Base-by-base conservation (phyloP, 2,329 filamentous ascomycete species). In the Lasiodiplodia sp. region DNA sequence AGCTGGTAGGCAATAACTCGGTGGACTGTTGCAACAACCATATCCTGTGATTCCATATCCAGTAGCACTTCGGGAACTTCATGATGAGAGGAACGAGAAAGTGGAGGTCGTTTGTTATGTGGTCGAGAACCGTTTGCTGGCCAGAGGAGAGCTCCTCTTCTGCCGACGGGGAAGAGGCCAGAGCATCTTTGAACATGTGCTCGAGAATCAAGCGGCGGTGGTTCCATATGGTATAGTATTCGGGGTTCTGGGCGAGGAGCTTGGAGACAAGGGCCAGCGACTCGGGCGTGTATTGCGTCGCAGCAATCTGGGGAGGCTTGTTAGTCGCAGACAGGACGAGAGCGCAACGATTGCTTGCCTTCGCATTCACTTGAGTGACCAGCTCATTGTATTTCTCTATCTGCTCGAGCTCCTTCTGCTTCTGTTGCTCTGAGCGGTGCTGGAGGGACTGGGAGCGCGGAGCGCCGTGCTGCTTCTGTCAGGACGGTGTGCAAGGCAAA, bases 11-110 rank as follows among this genome's bases (percentile, higher is more conserved):
- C 11, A 97, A 83, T 21, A 89, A 84, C 14, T 84, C 78, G 57
- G 91, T 92, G 40, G 90, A 89, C 78, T 93, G 88, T 67, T 90
- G 84, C 16, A 99, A 84, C 3, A 95, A 83, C 94, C 96, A 99
- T 56, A 91, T 82, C 34, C 96, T 90, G 80, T 97, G 95, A 74
- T 97, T 97, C 96, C 96, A 99, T 75, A 99, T 95, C 95, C 96
- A 98, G 83, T 99, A 99, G 85, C 96, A 98, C 79, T 99, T 99
- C 7, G 96, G 96, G 72, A 89, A 95, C 72, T 93, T 89, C 71
- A 92, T 86, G 62, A 99, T 87, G 23, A 99, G 86, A 0, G 93
- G 92, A 51, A 97, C 88, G 40, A 95, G 90, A 76, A 97, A 97
- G 58, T 83, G 82, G 40, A 99, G 85, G 78, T 99, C 96, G 67